Conservation (phyloP, 768 basidiomycete species). For the Agrocybe pediades region DNA sequence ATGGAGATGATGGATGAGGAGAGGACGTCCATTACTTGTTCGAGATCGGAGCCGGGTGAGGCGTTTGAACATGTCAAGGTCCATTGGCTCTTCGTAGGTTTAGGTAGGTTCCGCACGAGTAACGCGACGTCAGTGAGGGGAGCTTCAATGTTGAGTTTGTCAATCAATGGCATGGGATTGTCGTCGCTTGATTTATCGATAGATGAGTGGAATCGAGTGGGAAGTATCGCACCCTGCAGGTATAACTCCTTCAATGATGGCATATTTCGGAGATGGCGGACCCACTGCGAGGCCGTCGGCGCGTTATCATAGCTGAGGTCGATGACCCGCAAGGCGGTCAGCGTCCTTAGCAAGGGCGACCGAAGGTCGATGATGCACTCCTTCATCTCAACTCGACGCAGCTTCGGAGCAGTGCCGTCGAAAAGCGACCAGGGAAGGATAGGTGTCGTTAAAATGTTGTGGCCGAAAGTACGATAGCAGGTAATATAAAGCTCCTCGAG, state of each 20-base stretch:
- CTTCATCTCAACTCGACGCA: slow-evolving; percentile 14
- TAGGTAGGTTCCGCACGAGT: slow-evolving; percentile 8
- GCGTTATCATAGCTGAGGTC: slow-evolving; percentile 10
- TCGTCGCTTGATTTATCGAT: neutral
- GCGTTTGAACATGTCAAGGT: slow-evolving; percentile 11
- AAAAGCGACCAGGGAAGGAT: slow-evolving; percentile 15
- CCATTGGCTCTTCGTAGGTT: slow-evolving; percentile 11
- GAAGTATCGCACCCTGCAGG: slow-evolving; percentile 15
- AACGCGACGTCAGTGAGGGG: slow-evolving; percentile 9
- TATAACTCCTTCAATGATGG: slow-evolving; percentile 12
- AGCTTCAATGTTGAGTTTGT: slow-evolving; percentile 14
- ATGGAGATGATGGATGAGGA: neutral
- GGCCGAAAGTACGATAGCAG: slow-evolving; percentile 2
- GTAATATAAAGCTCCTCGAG: slow-evolving; percentile 14
- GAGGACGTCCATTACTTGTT: slow-evolving; percentile 4
- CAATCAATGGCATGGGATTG: slow-evolving; percentile 3
- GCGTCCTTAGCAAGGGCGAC: slow-evolving; percentile 8
- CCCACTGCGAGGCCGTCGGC: slow-evolving; percentile 18
- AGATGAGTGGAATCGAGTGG: neutral
- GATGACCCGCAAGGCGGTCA: slow-evolving; percentile 17
- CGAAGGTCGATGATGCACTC: slow-evolving; percentile 17
- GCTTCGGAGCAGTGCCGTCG: slow-evolving; percentile 10
- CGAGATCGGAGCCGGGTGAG: slow-evolving; percentile 13
- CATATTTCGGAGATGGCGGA: slow-evolving; percentile 13
- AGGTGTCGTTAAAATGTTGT: neutral